Conservation (phyloP, 169 alveolate species). For the Plasmodium berghei region DNA sequence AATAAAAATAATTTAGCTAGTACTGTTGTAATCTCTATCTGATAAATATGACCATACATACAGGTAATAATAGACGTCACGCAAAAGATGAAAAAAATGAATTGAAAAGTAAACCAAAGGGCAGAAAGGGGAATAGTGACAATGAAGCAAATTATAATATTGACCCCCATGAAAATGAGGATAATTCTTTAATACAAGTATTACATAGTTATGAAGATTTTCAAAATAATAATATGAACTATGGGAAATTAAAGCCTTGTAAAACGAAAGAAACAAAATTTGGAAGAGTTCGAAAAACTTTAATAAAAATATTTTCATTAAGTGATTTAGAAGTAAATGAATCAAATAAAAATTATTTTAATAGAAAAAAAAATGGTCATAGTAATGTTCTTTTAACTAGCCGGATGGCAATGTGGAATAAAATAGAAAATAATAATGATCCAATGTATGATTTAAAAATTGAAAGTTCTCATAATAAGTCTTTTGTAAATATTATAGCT, state of each 20-base stretch:
- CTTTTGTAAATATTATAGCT: slow-evolving; percentile 1
- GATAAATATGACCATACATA: too few relatives aligned
- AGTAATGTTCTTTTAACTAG: slow-evolving; percentile 27
- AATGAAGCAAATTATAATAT: background rate
- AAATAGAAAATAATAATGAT: slow-evolving; percentile 61
- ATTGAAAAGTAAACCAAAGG: background rate
- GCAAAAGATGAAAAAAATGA: slow-evolving; percentile 25
- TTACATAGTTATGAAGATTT: slow-evolving; percentile 72
- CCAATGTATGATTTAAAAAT: slow-evolving; percentile 58
- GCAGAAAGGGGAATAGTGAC: slow-evolving; percentile 16
- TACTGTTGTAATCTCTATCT: too few relatives aligned
- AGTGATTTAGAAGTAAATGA: slow-evolving; percentile 20
- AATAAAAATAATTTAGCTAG: too few relatives aligned
- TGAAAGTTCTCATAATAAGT: slow-evolving; percentile 64
- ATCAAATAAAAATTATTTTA: background rate
- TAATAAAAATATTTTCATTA: slow-evolving; percentile 39
- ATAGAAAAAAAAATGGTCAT: background rate
- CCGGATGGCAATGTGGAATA: slow-evolving; percentile 73
- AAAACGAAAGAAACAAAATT: slow-evolving; percentile 53
- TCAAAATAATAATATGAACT: slow-evolving; percentile 64
- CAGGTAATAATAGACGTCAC: background rate
- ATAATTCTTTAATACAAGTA: slow-evolving; percentile 59
- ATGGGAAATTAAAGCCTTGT: slow-evolving; percentile 58
- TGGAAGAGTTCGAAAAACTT: slow-evolving; percentile 14
- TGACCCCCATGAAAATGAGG: slow-evolving; percentile 28